Percentiles rank a stretch among this genome's conserved stretches.
phyloP scores from a whole-genome alignment of 345 rosid genomes.

The Gossypium longicalyx region DNA sequence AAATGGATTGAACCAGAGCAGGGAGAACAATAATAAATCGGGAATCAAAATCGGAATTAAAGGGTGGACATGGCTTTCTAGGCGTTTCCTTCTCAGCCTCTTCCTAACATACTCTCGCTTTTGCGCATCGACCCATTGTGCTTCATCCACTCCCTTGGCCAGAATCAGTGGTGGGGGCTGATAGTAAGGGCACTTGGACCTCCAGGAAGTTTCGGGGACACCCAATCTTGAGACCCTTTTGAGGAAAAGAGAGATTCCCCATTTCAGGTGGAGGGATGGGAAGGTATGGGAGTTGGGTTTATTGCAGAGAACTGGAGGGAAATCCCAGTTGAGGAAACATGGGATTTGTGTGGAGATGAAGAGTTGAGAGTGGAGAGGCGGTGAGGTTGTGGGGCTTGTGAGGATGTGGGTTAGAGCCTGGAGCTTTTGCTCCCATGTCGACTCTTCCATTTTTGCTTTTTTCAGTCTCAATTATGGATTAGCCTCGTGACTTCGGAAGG shows the following conservation, averaged over 20 bases:
- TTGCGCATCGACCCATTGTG: constrained; percentile 57
- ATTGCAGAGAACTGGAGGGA: constrained; percentile 11
- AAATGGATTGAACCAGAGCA: constrained; percentile 44
- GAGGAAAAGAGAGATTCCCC: constrained; percentile 7
- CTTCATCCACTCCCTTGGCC: constrained; percentile 63
- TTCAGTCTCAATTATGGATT: no score
- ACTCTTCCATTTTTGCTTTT: constrained; percentile 24
- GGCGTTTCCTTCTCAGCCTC: constrained; percentile 49
- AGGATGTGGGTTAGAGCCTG: constrained; percentile 54
- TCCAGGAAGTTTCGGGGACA: constrained; percentile 59
- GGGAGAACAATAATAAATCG: constrained; percentile 45
- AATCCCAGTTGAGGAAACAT: constrained; percentile 35
- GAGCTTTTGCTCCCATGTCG: constrained; percentile 39
- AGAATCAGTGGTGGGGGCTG: constrained; percentile 69
- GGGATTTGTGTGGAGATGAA: constrained; percentile 48
- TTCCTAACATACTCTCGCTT: constrained; percentile 50
- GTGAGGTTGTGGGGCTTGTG: constrained; percentile 44
- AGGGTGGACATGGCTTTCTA: constrained; percentile 42
- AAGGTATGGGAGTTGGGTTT: background rate
- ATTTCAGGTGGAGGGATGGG: constrained; percentile 6
- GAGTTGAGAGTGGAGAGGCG: constrained; percentile 49
- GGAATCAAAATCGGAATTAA: constrained; percentile 54
- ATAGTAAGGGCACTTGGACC: constrained; percentile 71
- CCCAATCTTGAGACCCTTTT: constrained; percentile 28
- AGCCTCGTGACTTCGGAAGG: background rate